Evolutionary conservation across 129 eudicot species (phyloP).

Genomic region (Glebionis coronaria): DNA sequence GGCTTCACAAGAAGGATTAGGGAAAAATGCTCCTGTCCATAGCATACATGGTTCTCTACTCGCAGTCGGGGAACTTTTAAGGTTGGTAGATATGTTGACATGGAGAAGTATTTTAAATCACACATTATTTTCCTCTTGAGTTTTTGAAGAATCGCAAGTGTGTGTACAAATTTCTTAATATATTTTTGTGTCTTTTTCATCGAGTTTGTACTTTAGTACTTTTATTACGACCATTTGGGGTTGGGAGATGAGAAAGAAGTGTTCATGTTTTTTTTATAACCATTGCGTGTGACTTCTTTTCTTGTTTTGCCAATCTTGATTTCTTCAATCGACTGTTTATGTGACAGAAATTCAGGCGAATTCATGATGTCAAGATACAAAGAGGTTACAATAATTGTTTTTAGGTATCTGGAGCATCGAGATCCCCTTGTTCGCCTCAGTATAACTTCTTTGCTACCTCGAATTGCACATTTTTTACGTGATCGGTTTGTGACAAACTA

Average conservation of each 20-base stretch:
- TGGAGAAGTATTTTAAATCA: neutral
- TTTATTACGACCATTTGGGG: neutral
- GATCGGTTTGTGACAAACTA: conserved; percentile 97
- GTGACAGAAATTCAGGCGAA: conserved; percentile 88
- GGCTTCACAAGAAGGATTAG: conserved; percentile 97
- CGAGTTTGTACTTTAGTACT: neutral
- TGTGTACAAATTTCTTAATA: neutral
- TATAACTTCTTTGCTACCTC: conserved; percentile 94
- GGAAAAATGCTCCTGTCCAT: conserved; percentile 93
- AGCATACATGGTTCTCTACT: conserved; percentile 99
- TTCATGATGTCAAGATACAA: conserved; percentile 98
- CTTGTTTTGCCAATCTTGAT: conserved; percentile 7
- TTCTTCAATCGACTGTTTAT: conserved; percentile 5
- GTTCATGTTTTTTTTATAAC: neutral
- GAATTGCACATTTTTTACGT: conserved; percentile 96
- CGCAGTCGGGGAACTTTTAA: conserved; percentile 96
- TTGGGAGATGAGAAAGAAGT: no score
- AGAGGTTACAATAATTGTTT: conserved; percentile 97
- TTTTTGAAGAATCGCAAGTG: neutral
- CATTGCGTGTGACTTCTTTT: neutral
- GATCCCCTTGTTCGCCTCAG: conserved; percentile 97
- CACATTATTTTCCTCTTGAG: conserved; percentile 8
- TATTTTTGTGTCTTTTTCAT: neutral
- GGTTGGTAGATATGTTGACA: conserved; percentile 51
- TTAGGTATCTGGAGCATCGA: conserved; percentile 87